Conservation (phyloP, 352 stramenopile species). For the Phytophthora sp. region DNA sequence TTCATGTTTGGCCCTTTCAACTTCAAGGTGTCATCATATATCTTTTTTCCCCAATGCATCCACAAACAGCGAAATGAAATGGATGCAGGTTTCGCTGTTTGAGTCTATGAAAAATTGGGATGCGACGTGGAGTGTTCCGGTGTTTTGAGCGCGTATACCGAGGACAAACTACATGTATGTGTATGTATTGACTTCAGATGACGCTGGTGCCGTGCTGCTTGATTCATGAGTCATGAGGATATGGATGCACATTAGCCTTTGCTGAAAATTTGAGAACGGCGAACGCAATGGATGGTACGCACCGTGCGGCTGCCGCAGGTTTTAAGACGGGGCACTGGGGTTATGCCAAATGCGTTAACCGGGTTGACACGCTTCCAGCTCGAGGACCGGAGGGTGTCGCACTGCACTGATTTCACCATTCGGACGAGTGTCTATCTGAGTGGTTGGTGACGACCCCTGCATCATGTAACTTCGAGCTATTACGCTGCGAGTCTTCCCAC, state of each 20-base stretch:
- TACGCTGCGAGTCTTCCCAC: not conserved
- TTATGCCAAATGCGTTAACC: too few relatives aligned
- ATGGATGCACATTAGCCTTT: conserved; percentile 2
- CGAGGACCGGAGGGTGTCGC: too few relatives aligned
- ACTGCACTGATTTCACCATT: too few relatives aligned
- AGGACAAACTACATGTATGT: too few relatives aligned
- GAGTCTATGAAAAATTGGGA: conserved; percentile 2
- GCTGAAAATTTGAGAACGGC: conserved; percentile 25
- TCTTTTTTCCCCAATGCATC: conserved; percentile 19
- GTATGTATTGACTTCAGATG: too few relatives aligned
- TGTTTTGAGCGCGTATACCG: too few relatives aligned
- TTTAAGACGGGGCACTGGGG: conserved; percentile 11
- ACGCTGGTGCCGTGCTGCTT: not conserved
- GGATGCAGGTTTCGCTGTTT: conserved; percentile 26
- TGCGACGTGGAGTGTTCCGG: conserved; percentile 5
- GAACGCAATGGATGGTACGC: conserved; percentile 11
- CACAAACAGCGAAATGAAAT: conserved; percentile 13
- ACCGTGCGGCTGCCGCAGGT: conserved; percentile 11
- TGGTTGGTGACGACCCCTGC: too few relatives aligned
- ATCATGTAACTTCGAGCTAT: too few relatives aligned
- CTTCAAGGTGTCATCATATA: conserved; percentile 10
- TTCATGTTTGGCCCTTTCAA: too few relatives aligned
- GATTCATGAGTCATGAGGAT: conserved; percentile 9
- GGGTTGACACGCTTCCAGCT: too few relatives aligned
- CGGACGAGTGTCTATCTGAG: too few relatives aligned